Evolutionary conservation across 2,329 filamentous ascomycete genomes (phyloP), one percentile per base, ranked within the genome.

Genomic region (Pezicula radicicola): DNA sequence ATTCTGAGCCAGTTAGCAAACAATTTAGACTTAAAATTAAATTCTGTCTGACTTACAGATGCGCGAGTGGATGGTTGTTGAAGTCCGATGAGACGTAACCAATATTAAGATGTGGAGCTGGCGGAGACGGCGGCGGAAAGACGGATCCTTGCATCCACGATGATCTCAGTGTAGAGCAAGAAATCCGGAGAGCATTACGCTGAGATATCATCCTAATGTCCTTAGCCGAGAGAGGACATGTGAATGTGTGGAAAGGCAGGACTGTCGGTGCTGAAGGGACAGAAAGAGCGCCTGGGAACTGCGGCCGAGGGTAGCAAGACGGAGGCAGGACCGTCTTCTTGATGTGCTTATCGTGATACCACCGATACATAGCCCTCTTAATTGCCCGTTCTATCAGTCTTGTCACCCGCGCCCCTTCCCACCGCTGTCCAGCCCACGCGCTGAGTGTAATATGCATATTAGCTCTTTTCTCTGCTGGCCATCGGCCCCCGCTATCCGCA

Each of bases 71-170:
- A 66, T 99, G 94, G 63, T 99, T 99, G 66, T 99, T 99, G 72
- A 99, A 99, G 70, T 99, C 94, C 0, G 94, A 97, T 3, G 94
- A 97, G 36, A 99, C 85, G 68, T 99, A 99, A 44, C 94, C 94
- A 54, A 99, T 84, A 60, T 91, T 93, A n/a, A 99, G 77, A 58
- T 87, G 83, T 1, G 92, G 91, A 41, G 76, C 79, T 1, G 94
- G 94, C 1, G 94, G 92, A 2, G 82, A 70, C 0, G 94, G 94
- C 2, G 94, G 94, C n/a, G 83, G 82, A 63, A 89, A 96, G 0
- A 97, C 89, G 0, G 84, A 85, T 43, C 73, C 67, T 6, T 93
- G 87, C 45, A 99, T 80, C 94, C 94, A 99, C 4, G 91, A 83
- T 2, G 91, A 84, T 52, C 87, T 85, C 15, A 99, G 73, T 0